Conservation (phyloP, 2,329 filamentous ascomycete species). For the Cytospora mali region DNA sequence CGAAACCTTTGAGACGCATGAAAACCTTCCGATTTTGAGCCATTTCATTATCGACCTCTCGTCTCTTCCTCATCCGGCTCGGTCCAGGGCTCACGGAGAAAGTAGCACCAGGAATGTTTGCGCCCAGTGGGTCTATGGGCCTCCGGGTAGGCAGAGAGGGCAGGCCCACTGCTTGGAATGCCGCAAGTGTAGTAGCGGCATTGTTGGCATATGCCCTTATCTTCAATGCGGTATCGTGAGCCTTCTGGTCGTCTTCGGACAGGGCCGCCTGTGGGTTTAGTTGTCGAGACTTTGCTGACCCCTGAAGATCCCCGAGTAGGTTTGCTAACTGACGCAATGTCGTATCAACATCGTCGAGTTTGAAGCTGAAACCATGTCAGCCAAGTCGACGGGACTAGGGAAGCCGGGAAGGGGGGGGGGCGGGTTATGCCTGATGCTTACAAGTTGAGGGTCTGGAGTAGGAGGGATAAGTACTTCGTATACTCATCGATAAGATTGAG, state of each 20-base stretch:
- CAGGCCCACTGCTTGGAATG: neutral
- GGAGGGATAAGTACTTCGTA: conserved; percentile 9
- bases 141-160: neutral
- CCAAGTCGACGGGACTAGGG: accelerated
- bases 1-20: neutral
- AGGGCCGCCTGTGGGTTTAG: neutral
- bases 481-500: conserved; percentile 11
- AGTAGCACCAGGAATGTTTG: neutral
- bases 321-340: neutral
- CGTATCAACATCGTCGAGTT: conserved; percentile 11
- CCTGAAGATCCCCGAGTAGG: too few species aligned
- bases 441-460: conserved; percentile 11
- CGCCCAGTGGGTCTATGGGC: neutral
- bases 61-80: neutral
- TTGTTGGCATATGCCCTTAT: conserved; percentile 12
- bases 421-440: neutral
- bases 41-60: conserved; percentile 8
- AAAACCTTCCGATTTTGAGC: conserved; percentile 6
- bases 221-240: neutral
- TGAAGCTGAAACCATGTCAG: conserved; percentile 12
- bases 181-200: neutral
- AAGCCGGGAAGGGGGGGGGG: too few species aligned
- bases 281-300: neutral
- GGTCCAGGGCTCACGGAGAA: neutral
- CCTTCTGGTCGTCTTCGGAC: conserved; percentile 5